Evolutionary conservation across 1,139 yeast species (phyloP).

Genomic region (Kluyveromyces sp.): DNA sequence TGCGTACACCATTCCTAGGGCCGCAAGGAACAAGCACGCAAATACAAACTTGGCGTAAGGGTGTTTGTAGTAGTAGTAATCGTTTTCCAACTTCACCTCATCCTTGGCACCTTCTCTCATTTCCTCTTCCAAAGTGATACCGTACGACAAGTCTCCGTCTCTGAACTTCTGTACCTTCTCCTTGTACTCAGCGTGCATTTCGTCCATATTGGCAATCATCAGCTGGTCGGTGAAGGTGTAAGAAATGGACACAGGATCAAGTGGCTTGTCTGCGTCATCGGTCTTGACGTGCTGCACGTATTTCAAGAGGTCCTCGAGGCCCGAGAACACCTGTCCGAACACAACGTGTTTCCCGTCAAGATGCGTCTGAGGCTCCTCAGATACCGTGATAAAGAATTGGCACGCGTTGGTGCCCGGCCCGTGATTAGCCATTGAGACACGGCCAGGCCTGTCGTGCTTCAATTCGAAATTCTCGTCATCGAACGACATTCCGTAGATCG

Average conservation of each 20-base stretch:
- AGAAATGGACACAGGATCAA: constrained; percentile 39
- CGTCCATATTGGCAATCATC: constrained; percentile 14
- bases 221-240: constrained; percentile 17
- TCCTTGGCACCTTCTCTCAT: constrained; percentile 2
- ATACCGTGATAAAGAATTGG: constrained; percentile 63
- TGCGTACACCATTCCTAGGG: not conserved
- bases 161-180: constrained; percentile 17
- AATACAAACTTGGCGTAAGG: constrained; percentile 2
- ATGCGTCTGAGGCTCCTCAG: constrained; percentile 56
- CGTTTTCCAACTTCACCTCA: constrained; percentile 5
- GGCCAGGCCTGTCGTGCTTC: constrained; percentile 60
- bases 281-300: constrained; percentile 46
- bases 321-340: constrained; percentile 67
- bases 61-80: constrained; percentile 2
- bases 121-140: constrained; percentile 14
- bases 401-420: constrained; percentile 72
- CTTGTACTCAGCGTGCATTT: constrained; percentile 17
- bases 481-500: constrained; percentile 59
- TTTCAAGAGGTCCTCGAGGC: constrained; percentile 49
- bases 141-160: constrained; percentile 17
- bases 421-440: constrained; percentile 70
- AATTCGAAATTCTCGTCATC: constrained; percentile 62
- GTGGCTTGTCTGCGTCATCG: constrained; percentile 34
- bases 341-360: constrained; percentile 63
- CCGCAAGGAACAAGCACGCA: constrained; percentile 2